Evolutionary conservation across 805 yeast genomes (phyloP).

Genomic region (Ascoidea tarda): DNA sequence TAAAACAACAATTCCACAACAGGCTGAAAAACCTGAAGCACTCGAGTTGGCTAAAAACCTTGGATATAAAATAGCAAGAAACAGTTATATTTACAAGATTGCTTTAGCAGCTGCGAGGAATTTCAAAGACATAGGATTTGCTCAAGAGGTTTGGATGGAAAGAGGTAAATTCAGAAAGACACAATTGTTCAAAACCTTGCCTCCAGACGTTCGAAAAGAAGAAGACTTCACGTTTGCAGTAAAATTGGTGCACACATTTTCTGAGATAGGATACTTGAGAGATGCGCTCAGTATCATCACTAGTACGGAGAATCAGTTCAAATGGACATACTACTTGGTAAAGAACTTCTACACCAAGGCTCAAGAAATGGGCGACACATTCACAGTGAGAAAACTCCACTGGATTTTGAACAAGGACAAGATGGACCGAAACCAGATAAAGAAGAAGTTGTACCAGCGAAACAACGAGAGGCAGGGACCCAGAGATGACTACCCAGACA

Average conservation of each 20-base stretch:
- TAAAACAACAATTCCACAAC: too few relatives aligned
- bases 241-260: slow-evolving; percentile 48
- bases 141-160: slow-evolving; percentile 60
- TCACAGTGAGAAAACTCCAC: too few relatives aligned
- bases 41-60: slow-evolving; percentile 10
- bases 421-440: too few relatives aligned
- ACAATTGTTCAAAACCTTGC: slow-evolving; percentile 26
- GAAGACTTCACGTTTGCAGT: slow-evolving; percentile 60
- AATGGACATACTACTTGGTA: slow-evolving; percentile 37
- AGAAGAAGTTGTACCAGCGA: too few relatives aligned
- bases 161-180: slow-evolving; percentile 63
- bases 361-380: slow-evolving; percentile 6
- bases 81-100: slow-evolving; percentile 38
- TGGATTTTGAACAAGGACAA: too few relatives aligned
- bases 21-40: slow-evolving; percentile 13
- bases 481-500: too few relatives aligned
- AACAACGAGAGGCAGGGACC: too few relatives aligned
- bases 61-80: slow-evolving; percentile 23
- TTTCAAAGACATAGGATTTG: slow-evolving; percentile 40
- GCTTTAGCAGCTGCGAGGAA: slow-evolving; percentile 54
- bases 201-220: slow-evolving; percentile 22
- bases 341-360: slow-evolving; percentile 7
- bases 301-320: slow-evolving; percentile 53
- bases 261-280: slow-evolving; percentile 36
- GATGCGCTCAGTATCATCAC: slow-evolving; percentile 61